phyloP scores from a whole-genome alignment of 169 alveolate species.

The Cryptosporidium tyzzeri region DNA sequence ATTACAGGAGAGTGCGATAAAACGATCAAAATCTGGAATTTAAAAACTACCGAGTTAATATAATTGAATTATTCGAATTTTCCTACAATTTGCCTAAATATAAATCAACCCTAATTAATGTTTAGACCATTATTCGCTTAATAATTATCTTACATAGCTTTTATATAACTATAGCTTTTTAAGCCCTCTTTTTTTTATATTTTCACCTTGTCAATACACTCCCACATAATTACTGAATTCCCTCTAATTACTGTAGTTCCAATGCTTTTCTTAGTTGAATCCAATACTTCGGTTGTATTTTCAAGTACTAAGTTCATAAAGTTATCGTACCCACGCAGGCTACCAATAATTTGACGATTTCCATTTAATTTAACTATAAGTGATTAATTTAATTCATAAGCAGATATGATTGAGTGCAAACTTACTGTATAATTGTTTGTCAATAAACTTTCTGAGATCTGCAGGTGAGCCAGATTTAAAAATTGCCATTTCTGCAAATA shows the following conservation, averaged over 20 bases:
- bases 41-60: slow-evolving; percentile 1
- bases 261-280: slow-evolving; percentile 88
- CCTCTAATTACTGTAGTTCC: slow-evolving; percentile 99
- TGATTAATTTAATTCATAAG: not conserved
- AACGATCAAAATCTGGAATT: slow-evolving; percentile 93
- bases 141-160: not conserved
- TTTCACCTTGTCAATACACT: slow-evolving; percentile 96
- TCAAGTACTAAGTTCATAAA: slow-evolving; percentile 98
- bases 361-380: slow-evolving; percentile 87
- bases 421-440: slow-evolving; percentile 90
- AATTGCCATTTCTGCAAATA: slow-evolving; percentile 39
- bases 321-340: slow-evolving; percentile 97
- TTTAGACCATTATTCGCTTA: not conserved
- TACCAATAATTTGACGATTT: slow-evolving; percentile 95
- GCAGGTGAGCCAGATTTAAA: slow-evolving; percentile 89
- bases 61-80: not conserved
- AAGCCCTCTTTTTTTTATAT: not conserved
- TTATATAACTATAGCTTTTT: not conserved
- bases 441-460: slow-evolving; percentile 91
- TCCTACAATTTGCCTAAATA: not conserved
- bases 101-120: not conserved
- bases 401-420: not conserved
- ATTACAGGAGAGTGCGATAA: slow-evolving; percentile 99
- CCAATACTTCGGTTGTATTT: slow-evolving; percentile 92
- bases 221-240: slow-evolving; percentile 97